These are phyloP conservation scores for Pythium utonaiense DNA, from an alignment of 352 stramenopile species.

Conservation along the genomic window DNA sequence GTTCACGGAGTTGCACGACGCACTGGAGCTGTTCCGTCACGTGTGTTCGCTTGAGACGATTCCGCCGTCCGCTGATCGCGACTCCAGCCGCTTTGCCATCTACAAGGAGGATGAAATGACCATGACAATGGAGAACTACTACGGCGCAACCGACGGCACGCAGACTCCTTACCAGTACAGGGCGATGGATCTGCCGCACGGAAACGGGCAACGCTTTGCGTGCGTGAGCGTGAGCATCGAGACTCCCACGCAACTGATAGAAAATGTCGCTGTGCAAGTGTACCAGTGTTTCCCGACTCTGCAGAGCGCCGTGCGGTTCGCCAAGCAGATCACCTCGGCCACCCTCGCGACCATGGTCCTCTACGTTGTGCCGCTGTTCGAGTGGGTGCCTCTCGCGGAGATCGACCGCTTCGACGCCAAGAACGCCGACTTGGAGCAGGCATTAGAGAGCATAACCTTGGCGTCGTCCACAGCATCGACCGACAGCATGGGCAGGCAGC, in stretches of 20 bases:
- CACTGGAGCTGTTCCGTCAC: constrained; percentile 64
- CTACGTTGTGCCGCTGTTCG: constrained; percentile 74
- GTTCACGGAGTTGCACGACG: constrained; percentile 53
- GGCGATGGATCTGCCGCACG: constrained; percentile 38
- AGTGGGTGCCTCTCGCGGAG: constrained; percentile 67
- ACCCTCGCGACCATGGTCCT: constrained; percentile 43
- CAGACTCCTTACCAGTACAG: constrained; percentile 38
- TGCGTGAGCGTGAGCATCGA: constrained; percentile 55
- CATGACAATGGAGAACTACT: constrained; percentile 71
- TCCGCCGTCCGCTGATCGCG: constrained; percentile 18
- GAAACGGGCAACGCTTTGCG: constrained; percentile 69
- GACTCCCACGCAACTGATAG: constrained; percentile 28
- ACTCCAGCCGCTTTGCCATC: constrained; percentile 58
- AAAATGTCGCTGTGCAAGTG: constrained; percentile 62
- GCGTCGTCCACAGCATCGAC: neutral
- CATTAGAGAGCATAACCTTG: constrained; percentile 38
- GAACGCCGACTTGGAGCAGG: constrained; percentile 57
- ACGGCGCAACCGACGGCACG: constrained; percentile 1
- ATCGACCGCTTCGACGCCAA: constrained; percentile 69
- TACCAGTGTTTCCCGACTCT: constrained; percentile 80
- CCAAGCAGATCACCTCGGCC: constrained; percentile 44
- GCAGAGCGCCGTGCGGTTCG: constrained; percentile 74
- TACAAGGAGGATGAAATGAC: constrained; percentile 86
- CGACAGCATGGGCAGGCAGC: constrained; percentile 11
- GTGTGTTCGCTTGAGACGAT: constrained; percentile 55